Conservation (phyloP, 139 green algal species). For the Chlamydomonas applanata region DNA sequence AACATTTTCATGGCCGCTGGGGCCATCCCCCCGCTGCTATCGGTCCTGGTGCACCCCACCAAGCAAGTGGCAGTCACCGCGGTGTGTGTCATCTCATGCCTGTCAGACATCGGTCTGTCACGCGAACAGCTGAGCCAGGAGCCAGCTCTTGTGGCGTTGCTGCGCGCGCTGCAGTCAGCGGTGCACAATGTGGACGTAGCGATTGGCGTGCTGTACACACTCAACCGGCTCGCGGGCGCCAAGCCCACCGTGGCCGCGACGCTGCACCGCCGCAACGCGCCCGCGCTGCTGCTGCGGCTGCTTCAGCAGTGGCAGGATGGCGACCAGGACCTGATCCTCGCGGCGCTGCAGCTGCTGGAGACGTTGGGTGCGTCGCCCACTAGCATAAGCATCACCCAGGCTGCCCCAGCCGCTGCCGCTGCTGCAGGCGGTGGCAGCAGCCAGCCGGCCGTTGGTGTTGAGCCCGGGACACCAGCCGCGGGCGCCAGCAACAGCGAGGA, state of each 20-base stretch:
- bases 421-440: too few relatives aligned
- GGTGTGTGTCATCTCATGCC: constrained; percentile 21
- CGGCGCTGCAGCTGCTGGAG: constrained; percentile 17
- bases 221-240: constrained; percentile 16
- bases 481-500: constrained; percentile 3
- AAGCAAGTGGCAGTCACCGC: not conserved
- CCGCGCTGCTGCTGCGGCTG: constrained; percentile 17
- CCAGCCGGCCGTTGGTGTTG: too few relatives aligned
- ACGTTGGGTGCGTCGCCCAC: not conserved
- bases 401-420: too few relatives aligned
- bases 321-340: constrained; percentile 14
- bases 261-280: constrained; percentile 11
- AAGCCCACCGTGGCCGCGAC: constrained; percentile 9
- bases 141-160: constrained; percentile 23
- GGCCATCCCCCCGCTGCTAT: constrained; percentile 3
- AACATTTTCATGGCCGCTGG: constrained; percentile 26
- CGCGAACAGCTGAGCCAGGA: constrained; percentile 35
- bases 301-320: constrained; percentile 18
- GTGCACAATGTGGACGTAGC: constrained; percentile 22
- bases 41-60: not conserved
- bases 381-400: too few relatives aligned
- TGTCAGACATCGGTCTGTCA: constrained; percentile 20
- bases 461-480: not conserved
- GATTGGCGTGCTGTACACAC: constrained; percentile 27
- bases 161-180: constrained; percentile 23